Base-by-base conservation (phyloP, 257 asterid genomes). In the Salvia splendens region DNA sequence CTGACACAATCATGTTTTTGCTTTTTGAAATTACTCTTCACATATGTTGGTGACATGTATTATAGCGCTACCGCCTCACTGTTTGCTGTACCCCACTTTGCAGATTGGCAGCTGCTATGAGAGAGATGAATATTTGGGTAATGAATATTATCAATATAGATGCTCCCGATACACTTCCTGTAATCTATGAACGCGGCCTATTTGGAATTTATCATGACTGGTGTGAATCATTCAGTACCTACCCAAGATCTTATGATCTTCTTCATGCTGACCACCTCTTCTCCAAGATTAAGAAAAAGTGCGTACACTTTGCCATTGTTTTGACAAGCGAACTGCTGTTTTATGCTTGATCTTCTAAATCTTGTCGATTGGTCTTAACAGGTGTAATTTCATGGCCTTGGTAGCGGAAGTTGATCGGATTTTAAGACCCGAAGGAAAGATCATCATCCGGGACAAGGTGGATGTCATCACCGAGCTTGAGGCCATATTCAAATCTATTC, bases 171-270 rank as follows among this genome's bases (percentile, higher is more conserved):
- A 90, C 96, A 15, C 84, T 93, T 7, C 97, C 97, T n/a, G 64
- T 90, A 74, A 86, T 93, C 41, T 93, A 85, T 3, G 97, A 93
- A 52, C 85, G 99, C 8, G 97, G 99, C 53, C 81, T 93, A 60
- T 86, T 93, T 64, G 99, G 99, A 72, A 86, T 85, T 35, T 93
- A 93, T 62, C 99, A 93, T 30, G 89, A 93, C 73, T 93, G 99
- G 99, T 93, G 99, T 70, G 96, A 93, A 79, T 88, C 97, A 48
- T 93, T 93, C 89, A 90, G 95, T 73, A 88, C 97, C 35, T 93
- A 93, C 74, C 99, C 99, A 41, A 84, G 99, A 85, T 77, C 96
- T 42, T 93, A 93, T 12, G 99, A 93, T 83, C 97, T 93, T 73
- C 96, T 93, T 79, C 99, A 93, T 56, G 96, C 96, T 0, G 97